Base-by-base conservation (phyloP, 495 filamentous ascomycete genomes). In the Xylaria venustula region DNA sequence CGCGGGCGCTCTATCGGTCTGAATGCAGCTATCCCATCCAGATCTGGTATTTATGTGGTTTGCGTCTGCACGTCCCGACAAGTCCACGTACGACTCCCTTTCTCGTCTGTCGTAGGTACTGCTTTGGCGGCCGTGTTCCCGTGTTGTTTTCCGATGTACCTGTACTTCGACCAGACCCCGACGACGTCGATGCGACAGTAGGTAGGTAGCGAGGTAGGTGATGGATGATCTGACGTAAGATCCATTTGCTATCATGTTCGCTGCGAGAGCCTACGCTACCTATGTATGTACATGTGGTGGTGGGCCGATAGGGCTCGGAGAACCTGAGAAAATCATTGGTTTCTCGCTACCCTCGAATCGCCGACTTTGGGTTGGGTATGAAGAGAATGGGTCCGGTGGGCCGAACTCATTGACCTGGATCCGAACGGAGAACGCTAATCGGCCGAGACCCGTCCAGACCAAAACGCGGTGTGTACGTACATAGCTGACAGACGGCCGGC, bases 341-440 rank as follows among this genome's bases (percentile, higher is more conserved):
- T 30, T 19, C 23, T 59, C 56, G 57, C 48, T 60, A 52, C 57
- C 57, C 14, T 34, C 5, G 14, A 34, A 20, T 30, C 47, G 4
- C 20, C 37, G 22, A 15, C 28, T 45, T 30, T 60, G 57, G 57
- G 57, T 60, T 60, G 57, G 57, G 57, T 60, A 60, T 28, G 23
- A 60, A 60, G 37, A 1, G 36, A 41, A 60, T 17, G 56, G 46
- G 25, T 15, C 56, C 40, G 19, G 22, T 30, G 41, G 42, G 17
- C 19, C 26, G 42, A 23, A 47, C 12, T 41, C 17, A 25, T 26
- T 25, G n/a, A n/a, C n/a, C 15, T 22, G 37, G 37, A 54, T 44
- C 37, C n/a, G 14, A 20, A 22, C 22, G 20, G 52, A 30, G 52
- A 30, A n/a, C 17, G n/a, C 26, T 25, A n/a, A 19, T 25, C 11